Conservation (phyloP, 176 grass and related monocot genomes). For the Carex littledalei region DNA sequence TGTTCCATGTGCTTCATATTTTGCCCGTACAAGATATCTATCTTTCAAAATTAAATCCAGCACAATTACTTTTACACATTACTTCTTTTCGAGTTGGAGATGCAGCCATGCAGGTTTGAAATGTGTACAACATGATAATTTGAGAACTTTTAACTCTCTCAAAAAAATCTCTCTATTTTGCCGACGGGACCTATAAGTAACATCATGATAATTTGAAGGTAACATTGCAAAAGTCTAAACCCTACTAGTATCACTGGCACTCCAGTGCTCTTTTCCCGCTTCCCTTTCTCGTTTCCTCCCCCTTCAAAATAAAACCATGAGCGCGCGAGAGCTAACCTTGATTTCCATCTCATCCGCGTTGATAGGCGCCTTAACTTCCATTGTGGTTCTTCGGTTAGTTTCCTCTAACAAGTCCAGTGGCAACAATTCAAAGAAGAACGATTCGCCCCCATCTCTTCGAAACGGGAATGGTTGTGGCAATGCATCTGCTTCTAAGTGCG, state of each 20-base stretch:
- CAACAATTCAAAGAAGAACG: constrained; percentile 1
- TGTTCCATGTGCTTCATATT: no score
- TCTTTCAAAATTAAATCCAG: no score
- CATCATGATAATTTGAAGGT: background rate
- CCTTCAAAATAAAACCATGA: constrained; percentile 24
- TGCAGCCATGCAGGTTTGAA: no score
- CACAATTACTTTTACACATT: no score
- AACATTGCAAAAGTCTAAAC: background rate
- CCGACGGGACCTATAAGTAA: no score
- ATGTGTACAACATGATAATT: no score
- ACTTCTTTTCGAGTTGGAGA: no score
- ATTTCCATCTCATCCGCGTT: constrained; percentile 48
- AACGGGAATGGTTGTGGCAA: constrained; percentile 30
- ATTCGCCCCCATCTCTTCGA: background rate
- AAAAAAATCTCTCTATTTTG: no score
- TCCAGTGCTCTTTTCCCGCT: background rate
- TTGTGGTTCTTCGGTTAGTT: constrained; percentile 33
- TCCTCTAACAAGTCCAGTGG: constrained; percentile 23
- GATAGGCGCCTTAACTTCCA: constrained; percentile 46
- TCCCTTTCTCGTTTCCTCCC: background rate
- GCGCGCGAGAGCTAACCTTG: constrained; percentile 49
- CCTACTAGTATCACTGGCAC: background rate
- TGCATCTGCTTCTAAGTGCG: constrained; percentile 23
- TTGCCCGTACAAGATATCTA: no score
- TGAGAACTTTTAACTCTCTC: no score